Percentiles rank a stretch among this genome's conserved stretches.
These are phyloP conservation scores for Juglanconis sp. DNA, from an alignment of 2,329 filamentous ascomycete species.

Conservation along the genomic window DNA sequence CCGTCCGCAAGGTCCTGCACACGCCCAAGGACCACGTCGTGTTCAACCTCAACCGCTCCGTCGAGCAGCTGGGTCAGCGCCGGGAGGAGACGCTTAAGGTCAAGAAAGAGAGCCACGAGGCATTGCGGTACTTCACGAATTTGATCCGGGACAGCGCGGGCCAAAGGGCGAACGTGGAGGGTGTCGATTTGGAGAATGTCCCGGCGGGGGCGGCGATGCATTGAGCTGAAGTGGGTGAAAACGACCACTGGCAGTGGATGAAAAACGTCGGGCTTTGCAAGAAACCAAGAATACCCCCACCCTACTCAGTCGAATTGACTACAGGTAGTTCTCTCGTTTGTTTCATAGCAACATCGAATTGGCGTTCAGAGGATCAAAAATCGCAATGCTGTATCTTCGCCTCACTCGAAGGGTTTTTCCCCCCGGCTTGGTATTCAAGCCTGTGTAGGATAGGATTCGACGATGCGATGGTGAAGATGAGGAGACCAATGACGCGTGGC, in stretches of 20 bases:
- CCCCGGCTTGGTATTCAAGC: background rate
- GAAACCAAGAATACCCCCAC: conserved; percentile 14
- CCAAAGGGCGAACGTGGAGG: conserved; percentile 48
- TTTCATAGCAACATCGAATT: background rate
- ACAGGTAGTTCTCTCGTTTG: conserved; percentile 1
- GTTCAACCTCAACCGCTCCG: conserved; percentile 75
- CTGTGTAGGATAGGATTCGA: background rate
- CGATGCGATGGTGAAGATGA: background rate
- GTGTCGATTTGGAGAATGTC: conserved; percentile 54
- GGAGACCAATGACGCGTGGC: background rate
- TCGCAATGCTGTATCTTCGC: background rate
- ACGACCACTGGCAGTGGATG: background rate
- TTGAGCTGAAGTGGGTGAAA: background rate
- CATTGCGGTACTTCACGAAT: conserved; percentile 85
- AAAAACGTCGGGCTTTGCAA: background rate
- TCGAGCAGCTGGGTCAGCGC: conserved; percentile 76
- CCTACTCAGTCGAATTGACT: conserved; percentile 16
- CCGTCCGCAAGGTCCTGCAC: conserved; percentile 85
- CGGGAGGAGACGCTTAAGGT: conserved; percentile 82
- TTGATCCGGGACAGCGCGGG: conserved; percentile 65
- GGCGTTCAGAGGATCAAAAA: conserved; percentile 1
- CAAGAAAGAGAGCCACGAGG: conserved; percentile 78
- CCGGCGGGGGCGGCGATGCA: conserved; percentile 26
- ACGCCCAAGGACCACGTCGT: conserved; percentile 84
- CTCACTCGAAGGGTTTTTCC: background rate